Conservation (phyloP, 2,329 filamentous ascomycete species). For the Colletotrichum somersetense region DNA sequence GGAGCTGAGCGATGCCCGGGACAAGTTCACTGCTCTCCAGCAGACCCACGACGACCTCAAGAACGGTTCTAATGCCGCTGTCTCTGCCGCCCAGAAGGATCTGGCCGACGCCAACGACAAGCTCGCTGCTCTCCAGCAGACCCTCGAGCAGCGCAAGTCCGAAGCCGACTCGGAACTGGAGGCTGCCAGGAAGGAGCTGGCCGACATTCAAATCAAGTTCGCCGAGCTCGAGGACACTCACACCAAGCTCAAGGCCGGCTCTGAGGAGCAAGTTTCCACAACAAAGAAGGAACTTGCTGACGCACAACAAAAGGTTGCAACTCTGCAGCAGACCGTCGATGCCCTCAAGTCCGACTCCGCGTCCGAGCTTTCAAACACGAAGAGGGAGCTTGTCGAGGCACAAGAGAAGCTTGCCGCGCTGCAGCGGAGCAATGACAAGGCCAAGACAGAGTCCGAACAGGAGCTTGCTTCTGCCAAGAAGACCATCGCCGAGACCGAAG, state of each 20-base stretch:
- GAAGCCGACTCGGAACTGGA: conserved; percentile 51
- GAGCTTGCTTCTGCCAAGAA: conserved; percentile 43
- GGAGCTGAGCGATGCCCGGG: conserved; percentile 49
- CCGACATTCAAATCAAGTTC: conserved; percentile 44
- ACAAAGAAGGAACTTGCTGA: conserved; percentile 49
- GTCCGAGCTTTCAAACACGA: conserved; percentile 47
- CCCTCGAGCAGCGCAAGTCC: conserved; percentile 48
- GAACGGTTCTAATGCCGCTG: conserved; percentile 46
- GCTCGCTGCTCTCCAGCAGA: conserved; percentile 48
- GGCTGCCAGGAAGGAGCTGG: conserved; percentile 46
- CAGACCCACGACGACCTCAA: conserved; percentile 46
- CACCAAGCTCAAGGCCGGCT: conserved; percentile 48
- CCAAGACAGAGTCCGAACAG: conserved; percentile 46
- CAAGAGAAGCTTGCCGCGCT: conserved; percentile 43
- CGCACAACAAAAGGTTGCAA: conserved; percentile 46
- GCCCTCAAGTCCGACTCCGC: conserved; percentile 47
- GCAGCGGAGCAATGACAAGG: conserved; percentile 46
- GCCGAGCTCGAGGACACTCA: conserved; percentile 48
- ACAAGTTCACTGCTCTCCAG: conserved; percentile 49
- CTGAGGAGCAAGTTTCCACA: conserved; percentile 49
- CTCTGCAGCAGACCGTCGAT: conserved; percentile 39
- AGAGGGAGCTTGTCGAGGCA: conserved; percentile 47
- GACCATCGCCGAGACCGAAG: conserved; percentile 44
- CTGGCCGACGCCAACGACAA: conserved; percentile 47
- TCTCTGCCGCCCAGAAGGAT: conserved; percentile 50